Percentiles rank a stretch among this genome's conserved stretches.
These are phyloP conservation scores for Salix arbutifolia DNA, from an alignment of 345 rosid genomes.

Conservation along the genomic window DNA sequence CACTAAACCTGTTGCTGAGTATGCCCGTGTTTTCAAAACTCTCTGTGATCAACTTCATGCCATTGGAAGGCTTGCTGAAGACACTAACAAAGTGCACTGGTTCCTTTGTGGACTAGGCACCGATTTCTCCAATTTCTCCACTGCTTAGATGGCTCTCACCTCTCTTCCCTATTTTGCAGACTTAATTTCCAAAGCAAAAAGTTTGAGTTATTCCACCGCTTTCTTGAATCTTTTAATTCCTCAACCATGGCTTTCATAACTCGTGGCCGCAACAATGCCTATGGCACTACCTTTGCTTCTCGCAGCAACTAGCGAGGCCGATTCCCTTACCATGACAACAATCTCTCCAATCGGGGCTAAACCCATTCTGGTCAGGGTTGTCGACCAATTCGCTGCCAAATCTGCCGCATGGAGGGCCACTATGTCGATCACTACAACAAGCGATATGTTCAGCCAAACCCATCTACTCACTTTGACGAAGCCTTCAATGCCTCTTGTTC, in stretches of 20 bases:
- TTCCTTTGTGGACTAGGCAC: neutral
- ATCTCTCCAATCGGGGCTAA: neutral
- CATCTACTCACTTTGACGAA: neutral
- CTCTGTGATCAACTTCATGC: neutral
- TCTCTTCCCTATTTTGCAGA: neutral
- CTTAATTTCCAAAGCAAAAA: neutral
- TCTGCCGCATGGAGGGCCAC: neutral
- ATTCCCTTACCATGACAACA: neutral
- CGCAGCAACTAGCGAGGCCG: no score
- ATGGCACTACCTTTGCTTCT: no score
- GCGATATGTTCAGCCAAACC: neutral
- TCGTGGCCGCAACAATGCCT: no score
- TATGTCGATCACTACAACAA: neutral
- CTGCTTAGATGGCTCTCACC: neutral
- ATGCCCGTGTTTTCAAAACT: neutral
- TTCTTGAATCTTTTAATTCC: neutral
- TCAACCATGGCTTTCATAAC: neutral
- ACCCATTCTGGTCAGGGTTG: neutral
- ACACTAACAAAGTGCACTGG: neutral
- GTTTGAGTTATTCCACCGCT: neutral
- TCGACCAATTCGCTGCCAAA: neutral
- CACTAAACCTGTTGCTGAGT: neutral
- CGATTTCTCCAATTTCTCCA: neutral
- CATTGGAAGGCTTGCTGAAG: neutral
- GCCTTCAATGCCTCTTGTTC: no score